Base-by-base conservation (phyloP, 1,284 basidiomycete species). In the Leccinum colubrinum region DNA sequence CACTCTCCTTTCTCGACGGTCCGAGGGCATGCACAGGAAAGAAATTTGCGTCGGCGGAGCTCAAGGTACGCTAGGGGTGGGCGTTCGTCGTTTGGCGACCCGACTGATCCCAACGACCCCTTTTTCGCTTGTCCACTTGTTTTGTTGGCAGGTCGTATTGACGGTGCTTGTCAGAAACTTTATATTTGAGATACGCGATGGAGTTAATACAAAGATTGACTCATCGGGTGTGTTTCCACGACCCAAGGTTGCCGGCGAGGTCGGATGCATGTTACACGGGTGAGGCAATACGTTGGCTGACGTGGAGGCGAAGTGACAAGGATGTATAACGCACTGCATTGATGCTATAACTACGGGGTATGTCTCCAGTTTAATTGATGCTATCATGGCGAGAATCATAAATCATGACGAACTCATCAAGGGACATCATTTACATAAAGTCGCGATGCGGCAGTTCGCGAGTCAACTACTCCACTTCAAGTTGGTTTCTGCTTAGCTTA, bases 101-200 rank as follows among this genome's bases (percentile, higher is more conserved):
- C 3, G 30, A 9, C 30, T 27, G 25, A 27, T 33, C 30, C 1
- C 30, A 33, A 33, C 30, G 30, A 0, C 30, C 30, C 30, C 30
- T 33, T 33, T 33, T 33, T 33, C 30, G 30, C 30, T 33, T 33
- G 30, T 33, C 30, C 30, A 33, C 15, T 41, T 14, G 14, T 41
- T 3, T 41, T 41, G 15, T 12, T n/a, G 12, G 12, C 39, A 41
- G 12, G 14, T 12, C 39, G 39, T 41, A 0, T 62, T 84, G 8
- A 77, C 77, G 0, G 78, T 81, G 4, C 25, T 27, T 27, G 74
- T 83, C 58, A 75, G 76, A 55, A 76, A 79, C 64, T 84, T 78
- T 67, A 65, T 67, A 0, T 83, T 84, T 64, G 79, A 81, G 61
- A 66, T 81, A 17, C 74, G 71, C 0, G 75, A 78, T 62, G 81